Base-by-base conservation (phyloP, 805 yeast genomes). In the Grigorovia jiainica region DNA sequence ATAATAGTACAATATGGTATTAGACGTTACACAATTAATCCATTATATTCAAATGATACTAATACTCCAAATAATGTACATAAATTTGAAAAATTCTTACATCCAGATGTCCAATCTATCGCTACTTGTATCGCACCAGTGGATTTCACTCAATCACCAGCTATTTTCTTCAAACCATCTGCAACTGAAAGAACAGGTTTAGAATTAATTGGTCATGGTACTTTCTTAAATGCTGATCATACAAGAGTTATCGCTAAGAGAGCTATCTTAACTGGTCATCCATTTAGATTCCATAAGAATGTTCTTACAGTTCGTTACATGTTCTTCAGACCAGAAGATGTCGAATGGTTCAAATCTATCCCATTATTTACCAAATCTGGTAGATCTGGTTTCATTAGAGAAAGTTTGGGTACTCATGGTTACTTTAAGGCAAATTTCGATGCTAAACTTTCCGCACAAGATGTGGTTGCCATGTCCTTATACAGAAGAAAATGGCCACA, bases 401-500 rank as follows among this genome's bases (percentile, higher is more conserved):
- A 90, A 61, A 77, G 89, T 58, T 72, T 92, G 68, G 99, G 99
- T 66, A 92, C 98, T 2, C 98, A 92, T 61, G 99, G 99, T 48
- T 87, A 90, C 69, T 89, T 82, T 76, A 92, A 92, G 67, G 95
- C 97, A 19, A 82, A 84, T 7, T 92, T 92, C 55, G 97, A 92
- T 59, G 90, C 89, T 45, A 85, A 82, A 55, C 68, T 94, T 54
- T 78, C 83, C 40, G 82, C 96, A 0, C 97, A 89, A 65, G 99
- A 92, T 64, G 79, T 85, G 11, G 78, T 92, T 38, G 97, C 87
- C 18, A 87, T 92, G 97, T 79, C 95, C 24, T 65, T 92, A 52
- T 92, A 84, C 68, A 90, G 86, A 67, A 78, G 98, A 56, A 82
- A 82, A 47, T 92, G 97, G 97, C 97, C 98, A 32, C 74, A 64